Conservation (phyloP, 345 rosid species). For the Cardiospermum halicacabum region DNA sequence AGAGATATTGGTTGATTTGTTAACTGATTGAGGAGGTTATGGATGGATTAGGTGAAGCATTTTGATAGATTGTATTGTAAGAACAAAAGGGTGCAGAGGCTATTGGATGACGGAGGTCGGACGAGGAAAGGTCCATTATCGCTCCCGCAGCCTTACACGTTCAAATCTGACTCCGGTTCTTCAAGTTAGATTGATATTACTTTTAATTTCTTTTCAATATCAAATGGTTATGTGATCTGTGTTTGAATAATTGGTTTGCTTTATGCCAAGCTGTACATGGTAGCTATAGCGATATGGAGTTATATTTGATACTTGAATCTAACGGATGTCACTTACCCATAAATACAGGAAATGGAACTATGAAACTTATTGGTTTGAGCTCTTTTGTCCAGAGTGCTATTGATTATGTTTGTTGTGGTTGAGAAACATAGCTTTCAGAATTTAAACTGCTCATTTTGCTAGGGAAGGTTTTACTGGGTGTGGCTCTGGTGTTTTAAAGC, state of each 20-base stretch:
- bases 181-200: not conserved
- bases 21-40: not conserved
- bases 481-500: constrained; percentile 11
- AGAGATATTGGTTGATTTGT: constrained; percentile 3
- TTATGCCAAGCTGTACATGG: not conserved
- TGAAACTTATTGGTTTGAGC: not conserved
- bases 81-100: constrained; percentile 65
- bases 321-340: not conserved
- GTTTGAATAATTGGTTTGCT: not conserved
- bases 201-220: constrained; percentile 1
- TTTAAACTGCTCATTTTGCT: not conserved
- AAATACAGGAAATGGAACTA: not conserved
- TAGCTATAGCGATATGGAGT: not conserved
- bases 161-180: constrained; percentile 47
- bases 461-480: not conserved
- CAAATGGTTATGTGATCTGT: constrained; percentile 8
- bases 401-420: not conserved
- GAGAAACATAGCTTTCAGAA: not conserved
- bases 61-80: constrained; percentile 69
- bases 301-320: not conserved
- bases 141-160: constrained; percentile 79
- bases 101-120: constrained; percentile 60
- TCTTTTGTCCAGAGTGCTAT: not conserved
- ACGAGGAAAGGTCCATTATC: constrained; percentile 70
- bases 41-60: constrained; percentile 67